phyloP scores from a whole-genome alignment of 306 rosid genomes.

The Medicago arabica region DNA sequence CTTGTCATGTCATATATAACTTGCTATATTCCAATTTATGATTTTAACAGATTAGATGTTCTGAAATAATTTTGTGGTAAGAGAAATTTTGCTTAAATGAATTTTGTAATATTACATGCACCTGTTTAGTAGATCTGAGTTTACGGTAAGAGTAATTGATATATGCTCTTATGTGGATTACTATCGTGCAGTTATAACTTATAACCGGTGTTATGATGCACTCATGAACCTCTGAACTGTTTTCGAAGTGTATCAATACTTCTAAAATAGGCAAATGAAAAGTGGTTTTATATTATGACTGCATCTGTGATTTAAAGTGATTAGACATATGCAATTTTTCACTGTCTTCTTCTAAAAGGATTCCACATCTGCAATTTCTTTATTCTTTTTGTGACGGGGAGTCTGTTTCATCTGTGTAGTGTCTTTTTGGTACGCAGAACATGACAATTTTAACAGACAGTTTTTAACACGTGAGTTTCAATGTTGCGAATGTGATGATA shows the following conservation, averaged over 20 bases:
- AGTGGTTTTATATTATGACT: conserved; percentile 5
- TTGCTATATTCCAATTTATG: not conserved
- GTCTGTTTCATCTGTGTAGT: not conserved
- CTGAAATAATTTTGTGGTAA: conserved; percentile 8
- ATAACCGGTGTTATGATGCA: not conserved
- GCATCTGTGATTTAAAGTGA: conserved; percentile 17
- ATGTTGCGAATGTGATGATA: not conserved
- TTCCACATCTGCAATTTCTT: not conserved
- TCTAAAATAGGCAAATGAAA: conserved; percentile 13
- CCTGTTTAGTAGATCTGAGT: conserved; percentile 4
- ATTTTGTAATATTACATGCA: conserved; percentile 3
- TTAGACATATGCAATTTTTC: conserved; percentile 9
- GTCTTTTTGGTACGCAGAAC: conserved; percentile 12
- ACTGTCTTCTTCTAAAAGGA: not conserved
- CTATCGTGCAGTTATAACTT: not conserved
- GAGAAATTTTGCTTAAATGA: conserved; percentile 9
- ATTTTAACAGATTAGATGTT: not conserved
- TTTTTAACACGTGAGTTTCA: not conserved
- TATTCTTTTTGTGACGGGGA: not conserved
- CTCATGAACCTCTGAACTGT: not conserved
- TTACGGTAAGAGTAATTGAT: not conserved
- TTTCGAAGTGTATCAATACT: conserved; percentile 3
- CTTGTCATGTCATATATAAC: not conserved
- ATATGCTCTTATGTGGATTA: not conserved
- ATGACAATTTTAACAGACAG: not conserved